Conservation (phyloP, 148 eudicot genomes). For the Camellia granthamiana region DNA sequence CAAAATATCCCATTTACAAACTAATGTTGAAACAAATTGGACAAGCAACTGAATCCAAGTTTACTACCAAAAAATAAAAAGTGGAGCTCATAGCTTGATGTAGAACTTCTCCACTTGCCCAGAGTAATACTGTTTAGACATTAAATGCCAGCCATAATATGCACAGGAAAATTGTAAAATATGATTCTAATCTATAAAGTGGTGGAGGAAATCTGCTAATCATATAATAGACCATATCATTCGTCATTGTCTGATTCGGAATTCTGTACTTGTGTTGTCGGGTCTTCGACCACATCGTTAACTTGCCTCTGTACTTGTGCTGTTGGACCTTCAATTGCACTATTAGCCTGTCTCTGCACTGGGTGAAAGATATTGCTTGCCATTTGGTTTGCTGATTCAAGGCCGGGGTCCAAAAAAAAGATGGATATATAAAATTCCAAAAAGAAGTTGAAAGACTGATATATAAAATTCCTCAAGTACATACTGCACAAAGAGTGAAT, state of each 20-base stretch:
- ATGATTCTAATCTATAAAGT: background rate
- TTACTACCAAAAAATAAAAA: too few relatives aligned
- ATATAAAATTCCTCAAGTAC: too few relatives aligned
- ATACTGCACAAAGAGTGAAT: background rate
- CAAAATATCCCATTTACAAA: too few relatives aligned
- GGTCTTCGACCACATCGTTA: conserved; percentile 43
- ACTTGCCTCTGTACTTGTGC: conserved; percentile 15
- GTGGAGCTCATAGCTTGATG: too few relatives aligned
- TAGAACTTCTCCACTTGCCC: background rate
- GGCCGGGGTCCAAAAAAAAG: background rate
- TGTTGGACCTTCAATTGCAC: conserved; percentile 46
- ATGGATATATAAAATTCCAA: too few relatives aligned
- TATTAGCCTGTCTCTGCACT: conserved; percentile 20
- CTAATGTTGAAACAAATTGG: too few relatives aligned
- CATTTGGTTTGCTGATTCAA: conserved; percentile 40
- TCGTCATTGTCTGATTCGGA: conserved; percentile 33
- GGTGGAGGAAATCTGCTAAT: background rate
- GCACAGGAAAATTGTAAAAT: background rate
- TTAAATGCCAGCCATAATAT: conserved; percentile 6
- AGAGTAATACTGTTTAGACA: background rate
- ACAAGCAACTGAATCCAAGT: too few relatives aligned
- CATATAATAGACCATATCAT: background rate
- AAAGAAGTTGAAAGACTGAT: too few relatives aligned
- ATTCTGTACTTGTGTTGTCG: conserved; percentile 27
- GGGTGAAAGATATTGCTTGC: conserved; percentile 39